These are phyloP conservation scores for Arabidopsis lyrata DNA, from an alignment of 441 rosid genomes.

Conservation along the genomic window DNA sequence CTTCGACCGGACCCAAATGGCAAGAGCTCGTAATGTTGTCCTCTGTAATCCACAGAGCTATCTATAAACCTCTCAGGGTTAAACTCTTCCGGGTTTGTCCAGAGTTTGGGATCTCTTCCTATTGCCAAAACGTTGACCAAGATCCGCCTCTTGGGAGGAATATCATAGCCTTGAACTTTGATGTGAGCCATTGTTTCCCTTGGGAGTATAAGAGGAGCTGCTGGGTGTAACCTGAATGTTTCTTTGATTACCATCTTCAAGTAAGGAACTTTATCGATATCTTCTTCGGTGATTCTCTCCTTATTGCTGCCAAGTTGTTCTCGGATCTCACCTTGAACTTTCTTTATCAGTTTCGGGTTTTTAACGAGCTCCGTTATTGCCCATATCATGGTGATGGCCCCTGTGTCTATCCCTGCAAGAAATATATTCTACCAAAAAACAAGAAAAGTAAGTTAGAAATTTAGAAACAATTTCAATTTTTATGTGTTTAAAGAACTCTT, in stretches of 20 bases:
- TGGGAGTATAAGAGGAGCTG: slow-evolving; percentile 43
- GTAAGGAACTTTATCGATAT: slow-evolving; percentile 40
- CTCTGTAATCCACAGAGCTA: slow-evolving; percentile 40
- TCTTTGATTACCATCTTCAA: slow-evolving; percentile 34
- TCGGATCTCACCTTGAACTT: slow-evolving; percentile 38
- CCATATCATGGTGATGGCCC: slow-evolving; percentile 43
- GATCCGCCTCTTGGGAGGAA: slow-evolving; percentile 34
- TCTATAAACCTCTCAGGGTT: slow-evolving; percentile 51
- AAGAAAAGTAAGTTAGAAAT: not conserved
- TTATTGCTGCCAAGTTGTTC: slow-evolving; percentile 24
- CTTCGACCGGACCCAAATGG: slow-evolving; percentile 56
- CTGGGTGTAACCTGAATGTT: slow-evolving; percentile 43
- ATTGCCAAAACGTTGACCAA: slow-evolving; percentile 32
- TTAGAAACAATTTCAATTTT: not conserved
- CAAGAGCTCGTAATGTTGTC: slow-evolving; percentile 51
- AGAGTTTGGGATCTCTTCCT: slow-evolving; percentile 52
- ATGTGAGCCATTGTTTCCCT: slow-evolving; percentile 42
- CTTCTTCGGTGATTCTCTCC: slow-evolving; percentile 44
- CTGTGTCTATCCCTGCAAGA: slow-evolving; percentile 40
- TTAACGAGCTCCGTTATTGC: slow-evolving; percentile 36
- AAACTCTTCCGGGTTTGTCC: slow-evolving; percentile 53
- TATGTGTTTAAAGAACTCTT: not conserved
- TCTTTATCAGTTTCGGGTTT: slow-evolving; percentile 31
- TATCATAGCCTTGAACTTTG: slow-evolving; percentile 44
- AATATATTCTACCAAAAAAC: slow-evolving; percentile 33